Evolutionary conservation across 1,139 yeast genomes (phyloP).

Genomic region (Candida labiduridarum): DNA sequence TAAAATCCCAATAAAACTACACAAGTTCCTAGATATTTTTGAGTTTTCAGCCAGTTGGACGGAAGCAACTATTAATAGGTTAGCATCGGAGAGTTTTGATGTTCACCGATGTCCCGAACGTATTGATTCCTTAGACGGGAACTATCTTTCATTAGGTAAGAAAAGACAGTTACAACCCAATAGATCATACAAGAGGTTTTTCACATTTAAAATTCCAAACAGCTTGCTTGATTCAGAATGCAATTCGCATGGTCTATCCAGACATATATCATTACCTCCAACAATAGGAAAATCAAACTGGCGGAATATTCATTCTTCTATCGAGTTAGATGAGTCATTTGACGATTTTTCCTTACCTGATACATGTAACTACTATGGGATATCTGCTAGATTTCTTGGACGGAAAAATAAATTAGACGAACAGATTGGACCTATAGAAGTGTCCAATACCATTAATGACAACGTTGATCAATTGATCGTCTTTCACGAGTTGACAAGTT

Average conservation of each 20-base stretch:
- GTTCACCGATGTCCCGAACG: conserved; percentile 20
- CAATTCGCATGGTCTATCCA: conserved; percentile 32
- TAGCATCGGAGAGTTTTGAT: conserved; percentile 27
- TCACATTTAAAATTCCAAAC: conserved; percentile 45
- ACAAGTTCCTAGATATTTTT: conserved; percentile 39
- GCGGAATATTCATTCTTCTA: conserved; percentile 11
- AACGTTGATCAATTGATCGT: conserved; percentile 46
- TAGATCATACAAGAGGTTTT: conserved; percentile 38
- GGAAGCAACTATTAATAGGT: conserved; percentile 33
- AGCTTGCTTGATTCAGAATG: conserved; percentile 43
- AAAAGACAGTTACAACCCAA: conserved; percentile 31
- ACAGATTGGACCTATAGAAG: conserved; percentile 16
- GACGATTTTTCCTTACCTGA: conserved; percentile 29
- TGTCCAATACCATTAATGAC: conserved; percentile 22
- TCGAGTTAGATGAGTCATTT: conserved; percentile 9
- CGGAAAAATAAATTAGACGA: conserved; percentile 25
- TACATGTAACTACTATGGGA: conserved; percentile 37
- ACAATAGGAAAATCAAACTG: conserved; percentile 33
- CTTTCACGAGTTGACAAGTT: conserved; percentile 31
- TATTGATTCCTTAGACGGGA: conserved; percentile 32
- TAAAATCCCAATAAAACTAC: conserved; percentile 18
- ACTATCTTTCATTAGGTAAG: conserved; percentile 27
- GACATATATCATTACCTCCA: conserved; percentile 43
- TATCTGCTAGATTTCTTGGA: conserved; percentile 45
- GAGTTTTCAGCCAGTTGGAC: conserved; percentile 47